These are phyloP conservation scores for Aspergillus sp. DNA, from an alignment of 2,329 filamentous ascomycete genomes.

Conservation along the genomic window DNA sequence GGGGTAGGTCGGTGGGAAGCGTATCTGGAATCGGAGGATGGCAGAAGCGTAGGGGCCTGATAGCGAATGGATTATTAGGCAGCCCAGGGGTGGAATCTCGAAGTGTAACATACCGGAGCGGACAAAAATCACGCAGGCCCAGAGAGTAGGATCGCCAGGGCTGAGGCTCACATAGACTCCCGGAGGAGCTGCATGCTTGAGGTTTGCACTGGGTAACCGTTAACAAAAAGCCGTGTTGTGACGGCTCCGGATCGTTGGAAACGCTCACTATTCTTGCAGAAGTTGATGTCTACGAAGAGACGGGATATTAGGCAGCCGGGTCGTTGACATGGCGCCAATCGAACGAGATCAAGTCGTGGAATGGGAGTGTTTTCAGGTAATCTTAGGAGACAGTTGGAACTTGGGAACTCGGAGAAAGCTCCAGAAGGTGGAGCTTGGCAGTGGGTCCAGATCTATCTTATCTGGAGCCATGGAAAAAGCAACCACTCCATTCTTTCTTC, in stretches of 20 bases:
- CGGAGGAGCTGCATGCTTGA: slow-evolving; percentile 80
- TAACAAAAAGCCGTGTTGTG: not conserved
- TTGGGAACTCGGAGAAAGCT: not conserved
- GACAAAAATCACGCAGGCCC: slow-evolving; percentile 91
- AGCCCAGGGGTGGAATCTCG: not conserved
- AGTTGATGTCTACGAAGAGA: slow-evolving; percentile 75
- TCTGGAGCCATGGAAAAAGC: not conserved
- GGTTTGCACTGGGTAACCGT: slow-evolving; percentile 64
- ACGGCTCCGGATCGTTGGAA: not conserved
- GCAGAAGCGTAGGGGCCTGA: slow-evolving; percentile 86
- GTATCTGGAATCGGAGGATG: slow-evolving; percentile 86
- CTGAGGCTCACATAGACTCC: slow-evolving; percentile 86
- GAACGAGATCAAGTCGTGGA: not conserved
- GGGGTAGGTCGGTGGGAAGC: slow-evolving; percentile 82
- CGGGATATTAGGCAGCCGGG: slow-evolving; percentile 45
- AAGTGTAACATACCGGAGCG: slow-evolving; percentile 68
- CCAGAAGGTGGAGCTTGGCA: slow-evolving; percentile 9
- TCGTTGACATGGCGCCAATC: slow-evolving; percentile 28
- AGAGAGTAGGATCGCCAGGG: slow-evolving; percentile 77
- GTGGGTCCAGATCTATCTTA: not conserved
- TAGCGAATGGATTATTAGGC: not conserved
- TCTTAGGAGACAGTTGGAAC: slow-evolving; percentile 7
- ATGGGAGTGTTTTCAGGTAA: slow-evolving; percentile 1
- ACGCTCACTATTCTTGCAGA: slow-evolving; percentile 76
- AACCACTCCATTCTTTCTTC: not conserved